These are phyloP conservation scores for Mucor circinelloides DNA, from an alignment of 371 early-diverging fungal genomes.

Conservation along the genomic window DNA sequence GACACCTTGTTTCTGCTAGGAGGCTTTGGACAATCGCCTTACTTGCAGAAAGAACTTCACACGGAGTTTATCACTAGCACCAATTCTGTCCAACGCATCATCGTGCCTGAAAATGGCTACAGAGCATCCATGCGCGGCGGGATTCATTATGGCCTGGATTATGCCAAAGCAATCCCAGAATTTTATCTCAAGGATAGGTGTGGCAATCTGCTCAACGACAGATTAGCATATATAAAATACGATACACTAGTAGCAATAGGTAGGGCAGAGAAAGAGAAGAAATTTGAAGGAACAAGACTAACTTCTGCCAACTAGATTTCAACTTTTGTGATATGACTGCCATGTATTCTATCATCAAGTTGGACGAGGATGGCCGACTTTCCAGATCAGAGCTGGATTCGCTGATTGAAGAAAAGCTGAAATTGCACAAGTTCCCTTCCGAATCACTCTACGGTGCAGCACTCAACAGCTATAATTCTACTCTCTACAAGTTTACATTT, in stretches of 20 bases:
- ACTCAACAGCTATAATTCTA: background rate
- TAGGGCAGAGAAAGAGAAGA: background rate
- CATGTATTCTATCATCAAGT: background rate
- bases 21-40: constrained; percentile 46
- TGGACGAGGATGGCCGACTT: background rate
- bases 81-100: background rate
- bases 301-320: background rate
- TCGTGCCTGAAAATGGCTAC: constrained; percentile 6
- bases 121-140: constrained; percentile 7
- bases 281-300: too few relatives aligned
- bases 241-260: background rate
- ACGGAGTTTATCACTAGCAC: constrained; percentile 15
- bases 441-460: too few relatives aligned
- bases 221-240: background rate
- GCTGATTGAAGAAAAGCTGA: background rate
- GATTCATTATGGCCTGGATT: background rate
- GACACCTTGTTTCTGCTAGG: constrained; percentile 45
- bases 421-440: background rate
- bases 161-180: background rate
- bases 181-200: background rate
- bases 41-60: constrained; percentile 32
- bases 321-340: background rate
- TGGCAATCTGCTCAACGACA: background rate
- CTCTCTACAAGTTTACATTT: background rate
- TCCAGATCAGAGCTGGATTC: background rate